Evolutionary conservation across 805 yeast genomes (phyloP), one percentile per base, ranked within the genome.

Genomic region (Lachancea fermentati): DNA sequence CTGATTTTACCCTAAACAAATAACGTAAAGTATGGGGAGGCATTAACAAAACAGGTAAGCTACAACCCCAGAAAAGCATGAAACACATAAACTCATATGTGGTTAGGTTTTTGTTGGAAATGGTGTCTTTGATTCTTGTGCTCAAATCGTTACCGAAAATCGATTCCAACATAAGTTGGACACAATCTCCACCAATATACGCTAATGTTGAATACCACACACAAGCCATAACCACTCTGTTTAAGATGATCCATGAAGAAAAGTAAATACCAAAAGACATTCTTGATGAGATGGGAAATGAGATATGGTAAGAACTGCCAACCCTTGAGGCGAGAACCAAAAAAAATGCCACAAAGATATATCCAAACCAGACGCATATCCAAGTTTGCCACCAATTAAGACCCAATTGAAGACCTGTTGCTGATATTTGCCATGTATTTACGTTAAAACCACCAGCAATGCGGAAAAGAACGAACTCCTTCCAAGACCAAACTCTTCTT

Each of bases 301-400:
- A 75, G 39, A 86, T 67, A 55, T 87, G 96, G 57, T 87, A 85
- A 51, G 73, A 73, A 26, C 86, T 74, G 50, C 96, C 97, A 34
- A 85, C 76, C 50, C 95, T 71, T 17, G 94, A 84, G 19, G 82
- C 73, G 14, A 78, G 55, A 5, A 76, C 73, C 24, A 88, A 79
- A 52, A 85, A 85, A 2, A 72, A 51, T 39, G 84, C 89, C 47
- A 86, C 79, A 36, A 84, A 65, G 15, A 72, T 55, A 60, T 88
- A 88, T 4, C 96, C 96, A 12, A 86, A 49, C 93, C 95, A 85
- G 17, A 88, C 89, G 5, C 91, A 76, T 30, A 87, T 67, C 94
- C 95, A 88, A 3, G 84, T 79, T 57, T 80, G 89, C 93, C 95
- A 87, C 95, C 95, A 86, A 6, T 81, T 74, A 62, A 88, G 65